Conservation (phyloP, 2,329 filamentous ascomycete genomes). For the Diplodia seriata region DNA sequence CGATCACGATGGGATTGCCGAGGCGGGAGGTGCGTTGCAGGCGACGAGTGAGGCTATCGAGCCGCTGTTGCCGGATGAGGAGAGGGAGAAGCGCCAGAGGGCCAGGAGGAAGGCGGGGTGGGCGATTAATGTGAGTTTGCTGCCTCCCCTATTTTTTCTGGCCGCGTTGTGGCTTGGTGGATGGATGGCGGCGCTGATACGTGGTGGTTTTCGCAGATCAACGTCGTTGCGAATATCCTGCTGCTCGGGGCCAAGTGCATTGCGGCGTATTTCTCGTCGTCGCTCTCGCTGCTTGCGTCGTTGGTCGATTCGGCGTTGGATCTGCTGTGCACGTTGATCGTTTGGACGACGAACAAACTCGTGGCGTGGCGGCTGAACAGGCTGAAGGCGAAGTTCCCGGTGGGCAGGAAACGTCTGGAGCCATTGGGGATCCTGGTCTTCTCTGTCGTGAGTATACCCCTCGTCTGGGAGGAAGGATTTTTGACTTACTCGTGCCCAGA, state of each 20-base stretch:
- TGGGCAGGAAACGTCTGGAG: conserved; percentile 60
- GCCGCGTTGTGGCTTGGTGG: too few species aligned
- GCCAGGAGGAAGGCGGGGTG: conserved; percentile 59
- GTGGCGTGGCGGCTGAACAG: conserved; percentile 63
- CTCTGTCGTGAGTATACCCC: not conserved
- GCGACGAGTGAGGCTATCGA: conserved; percentile 59
- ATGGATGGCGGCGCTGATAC: conserved; percentile 9
- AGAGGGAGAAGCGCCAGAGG: conserved; percentile 56
- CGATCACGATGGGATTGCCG: conserved; percentile 63
- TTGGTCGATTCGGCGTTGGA: conserved; percentile 68
- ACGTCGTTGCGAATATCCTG: conserved; percentile 66
- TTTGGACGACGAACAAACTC: conserved; percentile 66
- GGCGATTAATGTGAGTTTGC: conserved; percentile 60
- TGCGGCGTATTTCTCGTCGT: conserved; percentile 63
- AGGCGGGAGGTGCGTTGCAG: conserved; percentile 58
- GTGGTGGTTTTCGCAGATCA: conserved; percentile 51
- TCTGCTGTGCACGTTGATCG: conserved; percentile 65
- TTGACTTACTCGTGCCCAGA: conserved; percentile 3
- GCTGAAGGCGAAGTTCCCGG: conserved; percentile 63
- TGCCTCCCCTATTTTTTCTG: not conserved
- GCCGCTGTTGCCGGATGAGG: conserved; percentile 62
- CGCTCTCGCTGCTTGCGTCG: conserved; percentile 67
- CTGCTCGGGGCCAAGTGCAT: conserved; percentile 63
- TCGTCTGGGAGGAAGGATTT: too few species aligned
- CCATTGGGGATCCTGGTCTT: conserved; percentile 66